These are phyloP conservation scores for Claviceps arundinis DNA, from an alignment of 2,329 filamentous ascomycete species.

Conservation along the genomic window DNA sequence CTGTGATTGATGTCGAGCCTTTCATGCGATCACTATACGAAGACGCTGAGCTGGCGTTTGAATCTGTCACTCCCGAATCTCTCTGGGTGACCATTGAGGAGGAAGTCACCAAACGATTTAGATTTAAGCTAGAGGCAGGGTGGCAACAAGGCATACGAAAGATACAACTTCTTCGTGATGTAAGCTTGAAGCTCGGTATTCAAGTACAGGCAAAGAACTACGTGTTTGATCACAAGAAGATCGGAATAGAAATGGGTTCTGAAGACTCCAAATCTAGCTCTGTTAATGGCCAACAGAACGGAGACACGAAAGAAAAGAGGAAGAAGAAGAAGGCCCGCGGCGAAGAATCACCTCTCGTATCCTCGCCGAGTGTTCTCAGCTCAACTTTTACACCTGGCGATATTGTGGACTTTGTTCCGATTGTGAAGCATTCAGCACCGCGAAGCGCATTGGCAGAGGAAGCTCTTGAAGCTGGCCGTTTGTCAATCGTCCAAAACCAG, in stretches of 20 bases:
- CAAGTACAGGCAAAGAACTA: slow-evolving; percentile 64
- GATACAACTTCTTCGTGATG: slow-evolving; percentile 77
- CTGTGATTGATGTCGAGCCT: slow-evolving; percentile 63
- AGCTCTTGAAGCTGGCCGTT: slow-evolving; percentile 85
- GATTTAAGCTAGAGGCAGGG: slow-evolving; percentile 54
- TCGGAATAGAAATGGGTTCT: slow-evolving; percentile 18
- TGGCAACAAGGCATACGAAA: slow-evolving; percentile 59
- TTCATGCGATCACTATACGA: slow-evolving; percentile 63
- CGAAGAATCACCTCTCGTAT: slow-evolving; percentile 37
- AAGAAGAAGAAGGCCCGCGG: slow-evolving; percentile 52
- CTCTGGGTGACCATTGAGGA: slow-evolving; percentile 56
- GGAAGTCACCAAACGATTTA: slow-evolving; percentile 62
- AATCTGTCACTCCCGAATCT: slow-evolving; percentile 60
- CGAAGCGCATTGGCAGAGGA: slow-evolving; percentile 88
- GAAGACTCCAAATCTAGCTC: slow-evolving; percentile 19
- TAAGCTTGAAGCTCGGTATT: slow-evolving; percentile 77
- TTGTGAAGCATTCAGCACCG: slow-evolving; percentile 88
- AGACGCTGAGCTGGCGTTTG: slow-evolving; percentile 71
- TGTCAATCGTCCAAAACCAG: slow-evolving; percentile 91
- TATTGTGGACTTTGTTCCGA: slow-evolving; percentile 80
- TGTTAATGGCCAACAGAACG: slow-evolving; percentile 28
- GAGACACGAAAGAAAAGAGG: slow-evolving; percentile 29
- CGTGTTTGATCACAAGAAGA: slow-evolving; percentile 18
- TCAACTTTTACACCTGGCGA: slow-evolving; percentile 65
- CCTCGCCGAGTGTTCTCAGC: slow-evolving; percentile 26